A percentile compares a stretch with the other conserved stretches of the same genome.
Evolutionary conservation across 345 rosid species (phyloP).

Genomic region (Eucalyptus cloeziana): DNA sequence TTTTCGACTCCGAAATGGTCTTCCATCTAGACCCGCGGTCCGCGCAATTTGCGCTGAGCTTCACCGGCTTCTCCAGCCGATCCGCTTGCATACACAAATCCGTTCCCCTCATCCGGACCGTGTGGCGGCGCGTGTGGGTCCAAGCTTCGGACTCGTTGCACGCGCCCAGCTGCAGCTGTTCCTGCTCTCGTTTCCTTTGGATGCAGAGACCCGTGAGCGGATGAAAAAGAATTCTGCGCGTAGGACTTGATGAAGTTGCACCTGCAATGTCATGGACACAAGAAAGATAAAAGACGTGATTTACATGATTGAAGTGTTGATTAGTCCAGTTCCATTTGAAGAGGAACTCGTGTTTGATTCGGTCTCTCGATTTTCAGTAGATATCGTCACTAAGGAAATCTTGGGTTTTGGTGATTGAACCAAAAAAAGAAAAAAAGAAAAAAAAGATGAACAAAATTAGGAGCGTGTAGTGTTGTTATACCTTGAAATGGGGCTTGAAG

Average conservation of each 20-base stretch:
- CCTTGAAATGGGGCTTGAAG: conserved; percentile 65
- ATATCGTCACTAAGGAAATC: background rate
- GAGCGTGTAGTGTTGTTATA: background rate
- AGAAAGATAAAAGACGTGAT: background rate
- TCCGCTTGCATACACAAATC: conserved; percentile 44
- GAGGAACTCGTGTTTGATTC: background rate
- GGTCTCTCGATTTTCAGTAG: background rate
- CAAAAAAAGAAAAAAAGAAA: too few species aligned
- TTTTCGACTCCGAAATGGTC: background rate
- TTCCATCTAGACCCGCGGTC: background rate
- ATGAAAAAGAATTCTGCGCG: conserved; percentile 50
- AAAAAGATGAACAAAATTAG: background rate
- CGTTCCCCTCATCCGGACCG: conserved; percentile 24
- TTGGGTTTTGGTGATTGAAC: background rate
- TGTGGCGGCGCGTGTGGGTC: conserved; percentile 36
- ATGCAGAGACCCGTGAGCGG: conserved; percentile 70
- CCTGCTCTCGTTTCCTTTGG: conserved; percentile 12
- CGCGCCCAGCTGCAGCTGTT: conserved; percentile 36
- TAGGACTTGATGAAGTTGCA: conserved; percentile 37
- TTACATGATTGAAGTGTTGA: background rate
- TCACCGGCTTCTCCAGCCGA: conserved; percentile 13
- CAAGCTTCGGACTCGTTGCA: conserved; percentile 59
- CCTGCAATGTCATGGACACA: conserved; percentile 19
- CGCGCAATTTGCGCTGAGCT: background rate
- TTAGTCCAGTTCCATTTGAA: background rate